Evolutionary conservation across 73 alveolate genomes (phyloP).

Genomic region (Paramecium sonneborni): DNA sequence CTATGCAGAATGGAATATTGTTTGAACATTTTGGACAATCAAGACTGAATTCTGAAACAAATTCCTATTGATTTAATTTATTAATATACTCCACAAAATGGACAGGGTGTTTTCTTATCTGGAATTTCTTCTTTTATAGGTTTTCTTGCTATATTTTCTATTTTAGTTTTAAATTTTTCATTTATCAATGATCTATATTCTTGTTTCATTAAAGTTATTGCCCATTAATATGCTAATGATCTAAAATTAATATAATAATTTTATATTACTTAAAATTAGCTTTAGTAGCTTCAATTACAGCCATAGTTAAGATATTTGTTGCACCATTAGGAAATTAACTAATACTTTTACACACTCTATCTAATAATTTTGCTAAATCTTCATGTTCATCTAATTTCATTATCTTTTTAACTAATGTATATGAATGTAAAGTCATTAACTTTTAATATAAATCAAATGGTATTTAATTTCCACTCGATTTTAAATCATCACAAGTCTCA

Average conservation of each 20-base stretch:
- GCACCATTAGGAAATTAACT: conserved; percentile 97
- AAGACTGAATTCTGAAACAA: conserved; percentile 86
- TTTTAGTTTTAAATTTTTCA: conserved; percentile 88
- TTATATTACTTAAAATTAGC: conserved; percentile 84
- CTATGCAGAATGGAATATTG: conserved; percentile 96
- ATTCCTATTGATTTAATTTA: conserved; percentile 61
- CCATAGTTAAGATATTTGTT: conserved; percentile 98
- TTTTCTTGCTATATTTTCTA: conserved; percentile 93
- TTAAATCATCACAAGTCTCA: conserved; percentile 89
- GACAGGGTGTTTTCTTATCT: conserved; percentile 92
- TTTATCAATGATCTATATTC: conserved; percentile 94
- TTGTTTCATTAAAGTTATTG: conserved; percentile 96
- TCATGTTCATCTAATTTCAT: conserved; percentile 48
- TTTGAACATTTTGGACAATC: conserved; percentile 96
- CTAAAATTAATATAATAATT: background rate
- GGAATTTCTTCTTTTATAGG: conserved; percentile 93
- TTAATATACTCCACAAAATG: conserved; percentile 81
- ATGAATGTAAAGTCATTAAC: conserved; percentile 98
- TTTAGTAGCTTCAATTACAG: conserved; percentile 98
- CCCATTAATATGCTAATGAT: conserved; percentile 96
- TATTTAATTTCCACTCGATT: conserved; percentile 79
- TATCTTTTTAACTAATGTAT: conserved; percentile 77
- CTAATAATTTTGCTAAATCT: conserved; percentile 88
- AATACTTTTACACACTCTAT: conserved; percentile 95
- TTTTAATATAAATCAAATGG: conserved; percentile 91